Conservation (phyloP, 2,329 filamentous ascomycete species). For the Apiospora pterosperma region DNA sequence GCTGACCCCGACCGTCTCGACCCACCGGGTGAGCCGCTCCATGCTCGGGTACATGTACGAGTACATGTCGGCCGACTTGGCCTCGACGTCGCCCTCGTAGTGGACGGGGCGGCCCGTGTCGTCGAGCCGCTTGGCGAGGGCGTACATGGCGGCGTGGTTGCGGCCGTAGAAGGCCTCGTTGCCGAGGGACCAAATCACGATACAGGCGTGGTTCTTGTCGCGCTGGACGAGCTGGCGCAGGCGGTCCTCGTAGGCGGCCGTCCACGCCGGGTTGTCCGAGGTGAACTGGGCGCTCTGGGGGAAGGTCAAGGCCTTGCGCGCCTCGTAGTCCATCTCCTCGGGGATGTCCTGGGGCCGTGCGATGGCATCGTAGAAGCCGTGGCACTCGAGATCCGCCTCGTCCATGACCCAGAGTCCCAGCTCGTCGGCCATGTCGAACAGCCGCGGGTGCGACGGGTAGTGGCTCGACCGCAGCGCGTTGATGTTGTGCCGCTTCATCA, state of each 20-base stretch:
- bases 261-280: slow-evolving; percentile 59
- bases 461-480: slow-evolving; percentile 69
- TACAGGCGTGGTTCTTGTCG: slow-evolving; percentile 68
- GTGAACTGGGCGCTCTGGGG: slow-evolving; percentile 54
- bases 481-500: slow-evolving; percentile 70
- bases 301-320: slow-evolving; percentile 56
- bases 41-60: slow-evolving; percentile 64
- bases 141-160: slow-evolving; percentile 67
- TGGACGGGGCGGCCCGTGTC: slow-evolving; percentile 60
- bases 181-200: slow-evolving; percentile 71
- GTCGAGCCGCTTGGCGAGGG: slow-evolving; percentile 49
- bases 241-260: slow-evolving; percentile 64
- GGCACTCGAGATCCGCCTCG: slow-evolving; percentile 50
- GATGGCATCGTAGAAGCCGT: slow-evolving; percentile 49
- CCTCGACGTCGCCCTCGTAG: slow-evolving; percentile 62
- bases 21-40: slow-evolving; percentile 45
- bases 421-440: slow-evolving; percentile 61
- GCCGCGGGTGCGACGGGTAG: slow-evolving; percentile 59
- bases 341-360: slow-evolving; percentile 49
- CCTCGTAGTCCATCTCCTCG: slow-evolving; percentile 55
- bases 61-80: slow-evolving; percentile 61
- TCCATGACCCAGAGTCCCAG: slow-evolving; percentile 61
- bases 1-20: slow-evolving; percentile 36
- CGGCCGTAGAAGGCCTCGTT: slow-evolving; percentile 71
- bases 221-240: slow-evolving; percentile 61